A percentile compares a stretch with the other conserved stretches of the same genome.
Evolutionary conservation across 1,139 yeast genomes (phyloP).

Genomic region (Yarrowia galli): DNA sequence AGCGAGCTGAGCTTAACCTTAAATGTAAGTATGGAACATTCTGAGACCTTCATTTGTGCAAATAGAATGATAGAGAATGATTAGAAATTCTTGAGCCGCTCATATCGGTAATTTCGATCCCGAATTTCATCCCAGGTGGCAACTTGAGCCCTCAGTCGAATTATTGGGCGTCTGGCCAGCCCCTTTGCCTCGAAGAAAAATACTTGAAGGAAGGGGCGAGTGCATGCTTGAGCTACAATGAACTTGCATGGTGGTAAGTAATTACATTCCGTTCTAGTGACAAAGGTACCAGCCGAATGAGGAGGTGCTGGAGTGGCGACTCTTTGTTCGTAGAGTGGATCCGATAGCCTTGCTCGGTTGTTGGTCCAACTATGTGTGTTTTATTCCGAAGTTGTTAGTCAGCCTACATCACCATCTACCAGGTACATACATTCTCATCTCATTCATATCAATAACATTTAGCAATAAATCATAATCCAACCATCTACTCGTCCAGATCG

Average conservation of each 20-base stretch:
- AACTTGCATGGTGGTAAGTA: background rate
- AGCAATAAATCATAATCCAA: slow-evolving; percentile 3
- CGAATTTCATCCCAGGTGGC: background rate
- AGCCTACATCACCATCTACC: background rate
- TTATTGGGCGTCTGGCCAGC: no score
- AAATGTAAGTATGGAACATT: background rate
- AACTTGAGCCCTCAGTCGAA: no score
- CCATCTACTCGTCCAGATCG: slow-evolving; percentile 20
- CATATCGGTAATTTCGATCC: background rate
- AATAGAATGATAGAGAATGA: background rate
- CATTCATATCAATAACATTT: background rate
- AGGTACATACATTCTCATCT: no score
- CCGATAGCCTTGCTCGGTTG: no score
- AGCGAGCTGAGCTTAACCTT: background rate
- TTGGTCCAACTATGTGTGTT: no score
- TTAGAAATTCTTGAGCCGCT: background rate
- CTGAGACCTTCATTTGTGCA: background rate
- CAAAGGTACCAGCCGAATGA: background rate
- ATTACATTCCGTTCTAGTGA: background rate
- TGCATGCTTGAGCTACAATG: background rate
- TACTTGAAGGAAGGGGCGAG: background rate
- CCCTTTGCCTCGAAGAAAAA: no score
- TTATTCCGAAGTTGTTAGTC: background rate
- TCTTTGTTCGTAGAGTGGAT: no score
- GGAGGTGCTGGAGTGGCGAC: background rate